Evolutionary conservation across 768 basidiomycete species (phyloP), one percentile per base, ranked within the genome.

Genomic region (Hypholoma sublateritium): DNA sequence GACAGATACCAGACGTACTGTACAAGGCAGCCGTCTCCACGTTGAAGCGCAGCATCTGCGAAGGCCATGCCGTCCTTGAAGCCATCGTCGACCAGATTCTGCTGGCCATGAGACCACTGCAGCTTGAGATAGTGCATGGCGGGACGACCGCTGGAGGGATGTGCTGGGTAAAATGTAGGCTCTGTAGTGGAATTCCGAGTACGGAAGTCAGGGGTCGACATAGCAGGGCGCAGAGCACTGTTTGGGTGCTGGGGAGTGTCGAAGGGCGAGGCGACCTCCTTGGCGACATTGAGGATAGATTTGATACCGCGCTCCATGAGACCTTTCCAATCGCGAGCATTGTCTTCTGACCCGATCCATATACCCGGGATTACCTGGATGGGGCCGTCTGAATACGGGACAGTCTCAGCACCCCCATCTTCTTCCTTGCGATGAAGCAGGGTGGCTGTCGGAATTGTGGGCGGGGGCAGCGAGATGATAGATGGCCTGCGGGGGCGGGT

Each of bases 71-170:
- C 94, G 7, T 77, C 80, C 50, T 84, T 83, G 72, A 95, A 93
- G 47, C 92, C 93, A 39, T 83, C 74, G 2, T 84, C 72, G 62
- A 93, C 91, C 37, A 96, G 83, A 69, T 96, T 89, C 55, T 89
- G 81, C 72, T 95, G 91, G n/a, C 94, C 94, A 68, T 96, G 94
- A 21, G 92, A 94, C 95, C 94, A 96, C 50, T 82, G 81, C 24
- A 95, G 82, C 70, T 93, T 93, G 72, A 93, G 87, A 68, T 95
- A 95, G 70, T 93, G 85, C 80, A 94, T 84, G 16, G 79, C 79
- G 0, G 93, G 91, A 61, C 91, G 80, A 53, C 89, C 91, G 48
- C 77, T 85, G 35, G 81, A 74, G 8, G 82, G 66, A 69, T 92
- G 83, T 2, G 91, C 78, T 12, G 87, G 84, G 64, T 86, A 83